Percentiles rank a stretch among this genome's conserved stretches.
Conservation (phyloP, 2,329 filamentous ascomycete genomes). For the Mycocentrospora acerina region DNA sequence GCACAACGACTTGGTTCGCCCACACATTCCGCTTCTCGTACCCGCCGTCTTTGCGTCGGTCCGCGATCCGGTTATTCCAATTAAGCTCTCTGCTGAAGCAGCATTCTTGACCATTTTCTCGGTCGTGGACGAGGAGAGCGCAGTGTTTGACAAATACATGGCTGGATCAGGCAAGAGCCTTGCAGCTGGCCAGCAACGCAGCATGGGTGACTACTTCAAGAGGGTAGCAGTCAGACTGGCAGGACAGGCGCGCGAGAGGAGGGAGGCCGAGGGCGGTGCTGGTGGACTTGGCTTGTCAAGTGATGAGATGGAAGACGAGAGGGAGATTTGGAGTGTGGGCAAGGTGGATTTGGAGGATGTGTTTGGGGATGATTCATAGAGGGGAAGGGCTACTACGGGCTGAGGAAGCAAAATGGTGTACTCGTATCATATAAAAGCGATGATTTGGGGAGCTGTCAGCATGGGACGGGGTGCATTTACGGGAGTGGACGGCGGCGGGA, state of each 20-base stretch:
- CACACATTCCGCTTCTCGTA: constrained; percentile 78
- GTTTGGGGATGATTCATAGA: constrained; percentile 23
- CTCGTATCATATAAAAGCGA: constrained; percentile 1
- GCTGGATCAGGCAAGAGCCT: constrained; percentile 65
- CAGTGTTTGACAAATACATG: constrained; percentile 91
- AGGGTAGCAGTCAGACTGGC: constrained; percentile 81
- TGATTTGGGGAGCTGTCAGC: neutral
- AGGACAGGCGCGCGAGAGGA: constrained; percentile 83
- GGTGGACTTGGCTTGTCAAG: constrained; percentile 83
- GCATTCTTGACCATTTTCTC: constrained; percentile 90
- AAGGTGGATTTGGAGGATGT: constrained; percentile 77
- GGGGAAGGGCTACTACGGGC: neutral
- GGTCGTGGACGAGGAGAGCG: constrained; percentile 82
- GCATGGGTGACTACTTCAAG: constrained; percentile 97
- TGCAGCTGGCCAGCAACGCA: constrained; percentile 73
- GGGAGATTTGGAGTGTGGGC: constrained; percentile 93
- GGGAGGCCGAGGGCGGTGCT: constrained; percentile 85
- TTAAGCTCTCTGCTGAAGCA: constrained; percentile 93
- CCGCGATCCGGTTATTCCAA: constrained; percentile 86
- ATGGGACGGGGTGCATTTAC: constrained; percentile 3
- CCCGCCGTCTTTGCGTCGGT: constrained; percentile 86
- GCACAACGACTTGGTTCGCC: constrained; percentile 76
- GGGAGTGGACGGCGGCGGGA: neutral
- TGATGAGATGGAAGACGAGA: constrained; percentile 92
- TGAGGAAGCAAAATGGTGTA: constrained; percentile 1